Base-by-base conservation (phyloP, 148 eudicot genomes). In the Arbutus unedo region DNA sequence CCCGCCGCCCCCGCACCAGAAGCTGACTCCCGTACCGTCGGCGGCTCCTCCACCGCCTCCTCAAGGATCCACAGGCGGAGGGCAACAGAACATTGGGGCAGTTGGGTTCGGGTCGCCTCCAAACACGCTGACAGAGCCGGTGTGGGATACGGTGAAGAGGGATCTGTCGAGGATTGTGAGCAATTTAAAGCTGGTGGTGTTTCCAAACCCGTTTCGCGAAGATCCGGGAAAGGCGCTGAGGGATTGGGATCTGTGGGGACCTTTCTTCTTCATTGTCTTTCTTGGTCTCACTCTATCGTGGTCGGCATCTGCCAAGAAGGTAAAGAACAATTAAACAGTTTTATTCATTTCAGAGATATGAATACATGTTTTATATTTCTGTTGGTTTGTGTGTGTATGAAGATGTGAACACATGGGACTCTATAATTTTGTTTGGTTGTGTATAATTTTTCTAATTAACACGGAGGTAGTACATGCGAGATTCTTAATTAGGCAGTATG, bases 201-300 rank as follows among this genome's bases (percentile, higher is more conserved):
- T 93, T 75, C 98, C 96, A 1, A 95, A 92, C 54, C 98, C 98
- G 3, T 92, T 47, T 72, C 82, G 98, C 8, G 98, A 95, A 16
- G 98, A 95, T 78, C 98, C 95, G 0, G 98, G 98, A 0, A 94
- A 95, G 83, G 98, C 98, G 7, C 76, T 93, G 78, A 81, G 98
- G 80, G 98, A 93, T 88, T 95, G 98, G 98, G 98, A 94, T 90
- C 90, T 95, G 3, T 95, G 98, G 98, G 98, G 98, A 0, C 98
- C 98, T 0, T 93, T 95, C 70, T 93, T 95, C 91, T 95, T 95
- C 83, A 92, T 95, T 87, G 97, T 96, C 54, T 96, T 96, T 81
- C 91, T 96, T 8, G 99, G 99, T 4, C 97, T 96, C 59, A 82
- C 89, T n/a, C 85, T 96, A 53, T 96, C 99, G 8, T 96, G 99